Evolutionary conservation across 2,329 filamentous ascomycete genomes (phyloP), one percentile per base, ranked within the genome.

Genomic region (Fusarium sp.): DNA sequence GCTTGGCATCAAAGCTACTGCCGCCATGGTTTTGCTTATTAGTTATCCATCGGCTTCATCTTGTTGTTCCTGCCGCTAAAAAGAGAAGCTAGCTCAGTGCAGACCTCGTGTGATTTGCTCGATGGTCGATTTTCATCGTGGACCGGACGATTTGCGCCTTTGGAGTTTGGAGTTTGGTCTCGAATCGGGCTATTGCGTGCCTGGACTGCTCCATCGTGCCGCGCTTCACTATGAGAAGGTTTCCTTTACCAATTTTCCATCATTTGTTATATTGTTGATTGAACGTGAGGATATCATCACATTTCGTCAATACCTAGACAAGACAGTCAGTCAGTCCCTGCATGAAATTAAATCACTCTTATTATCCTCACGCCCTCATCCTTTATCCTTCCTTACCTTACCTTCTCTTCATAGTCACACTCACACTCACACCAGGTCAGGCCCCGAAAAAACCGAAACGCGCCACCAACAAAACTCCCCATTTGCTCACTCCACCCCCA

Each of bases 21-120:
- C 30, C 39, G 49, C 62, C 46, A 52, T 65, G 24, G 46, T 44
- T 15, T 30, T 30, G 10, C 28, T 13, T 54, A 9, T 14, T 14
- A 33, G 35, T 47, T 26, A 41, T 35, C 30, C 40, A 19, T 35
- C 22, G 40, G 56, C 24, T 19, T 65, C 26, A 10, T 32, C n/a
- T 41, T 35, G 41, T 17, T 46, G 65, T 68, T 69, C 60, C 60
- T 68, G 61, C 44, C 48, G 55, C 65, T 51, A n/a, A 66, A 51
- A 28, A 57, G 13, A 49, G 24, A 41, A 37, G 56, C 44, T 57
- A 45, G 46, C 44, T 58, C 44, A 19, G n/a, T 30, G 26, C 26
- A 40, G 50, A 37, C 40, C 15, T 37, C 53, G 35, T 48, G 22
- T 49, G 60, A 53, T 52, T 51, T 54, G 53, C 24, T 51, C 41